Conservation (phyloP, 2,329 filamentous ascomycete species). For the Penicillium sp. region DNA sequence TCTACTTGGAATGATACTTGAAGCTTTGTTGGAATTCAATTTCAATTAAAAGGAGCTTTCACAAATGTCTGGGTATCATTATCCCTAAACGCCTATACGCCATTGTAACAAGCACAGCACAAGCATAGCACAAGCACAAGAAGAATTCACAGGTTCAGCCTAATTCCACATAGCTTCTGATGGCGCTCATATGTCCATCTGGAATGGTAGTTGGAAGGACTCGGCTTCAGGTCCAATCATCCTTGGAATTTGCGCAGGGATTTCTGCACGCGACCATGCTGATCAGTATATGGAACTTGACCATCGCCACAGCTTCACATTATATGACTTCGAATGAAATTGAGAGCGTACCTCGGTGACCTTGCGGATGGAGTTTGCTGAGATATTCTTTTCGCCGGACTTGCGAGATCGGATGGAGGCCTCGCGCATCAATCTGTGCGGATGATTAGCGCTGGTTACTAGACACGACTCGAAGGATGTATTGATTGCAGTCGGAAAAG, state of each 20-base stretch:
- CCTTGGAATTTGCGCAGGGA: constrained; percentile 69
- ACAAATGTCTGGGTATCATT: constrained; percentile 14
- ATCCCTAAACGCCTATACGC: constrained; percentile 11
- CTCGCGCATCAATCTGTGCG: constrained; percentile 71
- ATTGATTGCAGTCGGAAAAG: not conserved
- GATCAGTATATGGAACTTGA: not conserved
- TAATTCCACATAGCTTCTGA: not conserved
- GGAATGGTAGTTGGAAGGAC: not conserved
- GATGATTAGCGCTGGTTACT: not conserved
- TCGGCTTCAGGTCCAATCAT: constrained; percentile 32
- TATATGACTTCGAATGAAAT: not conserved
- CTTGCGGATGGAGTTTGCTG: constrained; percentile 74
- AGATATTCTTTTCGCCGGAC: constrained; percentile 70
- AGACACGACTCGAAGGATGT: not conserved
- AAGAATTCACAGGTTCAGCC: not conserved
- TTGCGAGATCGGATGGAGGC: constrained; percentile 74
- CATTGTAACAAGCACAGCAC: not conserved
- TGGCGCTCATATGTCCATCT: not conserved
- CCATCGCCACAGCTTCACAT: not conserved
- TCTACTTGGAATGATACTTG: not conserved
- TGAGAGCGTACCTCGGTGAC: constrained; percentile 65
- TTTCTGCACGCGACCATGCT: constrained; percentile 47
- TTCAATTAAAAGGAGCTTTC: not conserved
- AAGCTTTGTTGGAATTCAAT: too few relatives aligned
- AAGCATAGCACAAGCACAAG: not conserved